phyloP scores from a whole-genome alignment of 306 rosid genomes.

The Gillenia trifoliata region DNA sequence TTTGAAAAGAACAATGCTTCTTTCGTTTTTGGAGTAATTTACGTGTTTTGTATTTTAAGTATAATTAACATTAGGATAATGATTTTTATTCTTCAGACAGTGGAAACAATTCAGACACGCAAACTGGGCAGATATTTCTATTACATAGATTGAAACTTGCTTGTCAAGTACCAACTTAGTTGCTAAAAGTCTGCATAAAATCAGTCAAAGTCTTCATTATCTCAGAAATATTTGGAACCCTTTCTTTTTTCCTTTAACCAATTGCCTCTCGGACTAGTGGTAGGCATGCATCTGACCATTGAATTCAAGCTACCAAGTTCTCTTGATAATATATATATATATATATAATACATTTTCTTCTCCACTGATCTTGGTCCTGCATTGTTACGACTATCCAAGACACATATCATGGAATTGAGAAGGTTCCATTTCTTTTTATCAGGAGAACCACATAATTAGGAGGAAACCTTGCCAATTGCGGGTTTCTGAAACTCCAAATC shows the following conservation, averaged over 20 bases:
- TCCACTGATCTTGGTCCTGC: background rate
- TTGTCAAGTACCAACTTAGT: background rate
- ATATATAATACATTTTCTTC: background rate
- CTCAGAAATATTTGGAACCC: background rate
- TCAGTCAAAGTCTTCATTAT: constrained; percentile 1
- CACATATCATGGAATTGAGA: background rate
- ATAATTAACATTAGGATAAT: background rate
- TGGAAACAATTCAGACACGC: constrained; percentile 5
- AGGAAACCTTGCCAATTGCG: background rate
- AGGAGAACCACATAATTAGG: background rate
- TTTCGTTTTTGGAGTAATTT: no score
- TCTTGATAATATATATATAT: background rate
- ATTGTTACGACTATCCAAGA: background rate
- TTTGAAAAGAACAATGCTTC: background rate
- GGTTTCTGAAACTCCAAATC: no score
- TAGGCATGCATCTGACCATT: background rate
- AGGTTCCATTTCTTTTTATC: background rate
- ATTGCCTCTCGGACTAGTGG: background rate
- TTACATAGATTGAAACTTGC: constrained; percentile 1
- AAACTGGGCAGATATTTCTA: background rate
- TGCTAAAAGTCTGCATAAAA: background rate
- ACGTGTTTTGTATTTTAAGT: no score
- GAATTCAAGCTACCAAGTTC: background rate
- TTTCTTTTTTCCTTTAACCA: background rate
- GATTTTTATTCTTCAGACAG: background rate